Percentiles rank a stretch among this genome's conserved stretches.
Conservation (phyloP, 768 basidiomycete genomes). For the Psilocybe tampanensis region DNA sequence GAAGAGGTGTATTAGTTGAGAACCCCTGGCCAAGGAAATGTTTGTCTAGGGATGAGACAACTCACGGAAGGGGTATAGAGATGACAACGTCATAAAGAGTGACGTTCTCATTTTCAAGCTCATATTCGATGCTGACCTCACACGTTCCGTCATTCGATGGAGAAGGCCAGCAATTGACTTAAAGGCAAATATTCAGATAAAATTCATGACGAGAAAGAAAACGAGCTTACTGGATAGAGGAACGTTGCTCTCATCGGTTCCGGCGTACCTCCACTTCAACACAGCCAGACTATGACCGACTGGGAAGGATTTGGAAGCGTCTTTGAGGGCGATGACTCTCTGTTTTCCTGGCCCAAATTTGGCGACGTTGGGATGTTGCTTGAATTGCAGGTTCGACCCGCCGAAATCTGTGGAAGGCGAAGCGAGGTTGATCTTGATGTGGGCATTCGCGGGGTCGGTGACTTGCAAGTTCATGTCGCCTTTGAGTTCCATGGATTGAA, state of each 20-base stretch:
- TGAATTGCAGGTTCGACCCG: conserved; percentile 81
- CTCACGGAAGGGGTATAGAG: conserved; percentile 91
- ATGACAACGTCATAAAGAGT: conserved; percentile 85
- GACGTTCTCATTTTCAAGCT: conserved; percentile 84
- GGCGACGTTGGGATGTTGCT: conserved; percentile 94
- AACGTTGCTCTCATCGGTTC: conserved; percentile 89
- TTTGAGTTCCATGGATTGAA: conserved; percentile 88
- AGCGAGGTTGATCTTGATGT: conserved; percentile 69
- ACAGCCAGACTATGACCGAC: conserved; percentile 86
- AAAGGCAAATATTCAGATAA: conserved; percentile 3
- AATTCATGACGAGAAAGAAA: background rate
- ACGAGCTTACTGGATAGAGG: conserved; percentile 81
- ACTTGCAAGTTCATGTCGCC: conserved; percentile 95
- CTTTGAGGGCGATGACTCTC: conserved; percentile 79
- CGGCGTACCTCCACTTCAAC: conserved; percentile 89
- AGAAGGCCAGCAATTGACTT: conserved; percentile 97
- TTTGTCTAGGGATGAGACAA: conserved; percentile 16
- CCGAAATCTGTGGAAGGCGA: conserved; percentile 59
- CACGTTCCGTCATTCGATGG: conserved; percentile 90
- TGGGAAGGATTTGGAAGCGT: conserved; percentile 81
- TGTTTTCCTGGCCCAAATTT: conserved; percentile 73
- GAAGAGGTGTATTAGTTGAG: background rate
- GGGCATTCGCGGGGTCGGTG: conserved; percentile 70
- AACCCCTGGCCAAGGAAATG: background rate
- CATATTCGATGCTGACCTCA: conserved; percentile 96